These are phyloP conservation scores for Trichoderma afroharzianum DNA, from an alignment of 2,329 filamentous ascomycete genomes.

Conservation along the genomic window DNA sequence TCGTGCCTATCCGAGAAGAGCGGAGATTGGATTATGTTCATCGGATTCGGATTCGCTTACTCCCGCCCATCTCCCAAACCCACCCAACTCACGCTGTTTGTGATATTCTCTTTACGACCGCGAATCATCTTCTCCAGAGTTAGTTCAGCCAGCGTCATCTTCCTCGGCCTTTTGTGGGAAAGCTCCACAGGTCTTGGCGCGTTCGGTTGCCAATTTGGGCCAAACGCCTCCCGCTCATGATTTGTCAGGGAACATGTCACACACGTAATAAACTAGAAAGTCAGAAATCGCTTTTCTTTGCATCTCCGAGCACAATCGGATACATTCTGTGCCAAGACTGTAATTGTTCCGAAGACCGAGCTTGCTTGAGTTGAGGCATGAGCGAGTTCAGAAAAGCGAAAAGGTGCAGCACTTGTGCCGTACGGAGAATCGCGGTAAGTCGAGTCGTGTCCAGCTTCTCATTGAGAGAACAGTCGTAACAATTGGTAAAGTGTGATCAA, in stretches of 20 bases:
- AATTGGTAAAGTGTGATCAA: not conserved
- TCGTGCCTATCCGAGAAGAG: not conserved
- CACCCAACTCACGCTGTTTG: too few species aligned
- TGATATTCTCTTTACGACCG: too few species aligned
- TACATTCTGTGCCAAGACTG: not conserved
- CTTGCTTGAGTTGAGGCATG: not conserved
- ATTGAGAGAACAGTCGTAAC: not conserved
- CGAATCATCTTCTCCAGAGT: not conserved
- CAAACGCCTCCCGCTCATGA: not conserved
- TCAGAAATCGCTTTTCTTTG: not conserved
- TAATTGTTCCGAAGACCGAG: not conserved
- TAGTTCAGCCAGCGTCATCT: not conserved
- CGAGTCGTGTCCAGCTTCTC: conserved; percentile 8
- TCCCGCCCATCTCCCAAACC: not conserved
- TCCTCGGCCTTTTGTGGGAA: not conserved
- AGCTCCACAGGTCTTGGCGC: not conserved
- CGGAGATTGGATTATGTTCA: not conserved
- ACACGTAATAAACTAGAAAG: not conserved
- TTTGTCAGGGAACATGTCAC: not conserved
- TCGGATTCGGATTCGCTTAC: not conserved
- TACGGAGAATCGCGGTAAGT: not conserved
- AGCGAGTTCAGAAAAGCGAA: not conserved
- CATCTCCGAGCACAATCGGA: not conserved
- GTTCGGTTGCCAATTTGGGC: not conserved
- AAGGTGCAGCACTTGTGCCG: not conserved